phyloP scores from a whole-genome alignment of 73 alveolate species.

The Tetrahymena malaccensis region DNA sequence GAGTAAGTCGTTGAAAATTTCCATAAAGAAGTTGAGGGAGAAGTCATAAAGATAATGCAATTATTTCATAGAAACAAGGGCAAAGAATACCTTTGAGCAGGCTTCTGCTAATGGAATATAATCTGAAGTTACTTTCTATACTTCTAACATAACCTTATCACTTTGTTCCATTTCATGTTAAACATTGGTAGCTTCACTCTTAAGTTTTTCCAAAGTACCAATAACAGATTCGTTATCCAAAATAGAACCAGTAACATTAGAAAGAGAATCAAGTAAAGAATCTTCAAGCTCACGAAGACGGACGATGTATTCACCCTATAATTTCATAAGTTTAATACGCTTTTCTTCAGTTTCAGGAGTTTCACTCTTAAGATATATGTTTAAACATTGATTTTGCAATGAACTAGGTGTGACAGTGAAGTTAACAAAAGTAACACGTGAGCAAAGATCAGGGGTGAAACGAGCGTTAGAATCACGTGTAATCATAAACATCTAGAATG shows the following conservation, averaged over 20 bases:
- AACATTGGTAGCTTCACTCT: slow-evolving; percentile 89
- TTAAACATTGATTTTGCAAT: slow-evolving; percentile 91
- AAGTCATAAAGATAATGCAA: slow-evolving; percentile 85
- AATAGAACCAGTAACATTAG: slow-evolving; percentile 93
- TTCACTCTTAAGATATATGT: slow-evolving; percentile 91
- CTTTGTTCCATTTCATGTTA: slow-evolving; percentile 81
- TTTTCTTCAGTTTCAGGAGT: slow-evolving; percentile 91
- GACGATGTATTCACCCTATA: slow-evolving; percentile 50
- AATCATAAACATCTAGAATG: slow-evolving; percentile 94
- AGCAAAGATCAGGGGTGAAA: slow-evolving; percentile 99
- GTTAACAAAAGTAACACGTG: slow-evolving; percentile 98
- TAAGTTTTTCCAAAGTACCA: slow-evolving; percentile 91
- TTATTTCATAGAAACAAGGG: slow-evolving; percentile 70
- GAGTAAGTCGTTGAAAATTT: slow-evolving; percentile 53
- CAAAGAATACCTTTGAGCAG: slow-evolving; percentile 90
- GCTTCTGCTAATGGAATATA: slow-evolving; percentile 85
- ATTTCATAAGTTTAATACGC: slow-evolving; percentile 31
- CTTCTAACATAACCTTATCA: slow-evolving; percentile 89
- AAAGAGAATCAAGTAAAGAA: slow-evolving; percentile 87
- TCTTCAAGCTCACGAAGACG: slow-evolving; percentile 91
- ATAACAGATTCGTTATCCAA: slow-evolving; percentile 94
- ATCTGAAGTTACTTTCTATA: slow-evolving; percentile 74
- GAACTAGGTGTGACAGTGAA: slow-evolving; percentile 98
- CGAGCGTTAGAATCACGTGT: slow-evolving; percentile 87
- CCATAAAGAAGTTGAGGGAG: slow-evolving; percentile 86